A percentile compares a stretch with the other conserved stretches of the same genome.
phyloP scores from a whole-genome alignment of 129 eudicot species.

The Sambucus nigra region DNA sequence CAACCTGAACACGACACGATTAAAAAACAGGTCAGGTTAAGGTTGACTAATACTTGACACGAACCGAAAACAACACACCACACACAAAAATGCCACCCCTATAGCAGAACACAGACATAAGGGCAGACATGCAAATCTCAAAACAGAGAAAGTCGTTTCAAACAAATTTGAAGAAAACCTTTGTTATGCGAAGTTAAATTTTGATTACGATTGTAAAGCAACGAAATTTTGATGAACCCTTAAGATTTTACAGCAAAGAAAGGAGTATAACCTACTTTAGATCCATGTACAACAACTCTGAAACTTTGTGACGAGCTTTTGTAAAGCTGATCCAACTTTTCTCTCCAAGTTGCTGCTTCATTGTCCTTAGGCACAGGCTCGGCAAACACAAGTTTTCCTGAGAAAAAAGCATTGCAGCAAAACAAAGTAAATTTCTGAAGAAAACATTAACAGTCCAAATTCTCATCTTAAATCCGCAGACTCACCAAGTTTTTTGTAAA shows the following conservation, averaged over 20 bases:
- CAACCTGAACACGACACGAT: no score
- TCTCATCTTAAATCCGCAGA: constrained; percentile 2
- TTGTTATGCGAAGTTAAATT: not conserved
- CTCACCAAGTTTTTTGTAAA: constrained; percentile 93
- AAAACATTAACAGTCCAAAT: not conserved
- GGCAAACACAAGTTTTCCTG: constrained; percentile 97
- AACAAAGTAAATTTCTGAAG: not conserved
- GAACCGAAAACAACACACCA: no score
- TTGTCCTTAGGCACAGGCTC: constrained; percentile 94
- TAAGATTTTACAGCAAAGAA: not conserved
- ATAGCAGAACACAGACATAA: no score
- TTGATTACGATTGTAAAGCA: not conserved
- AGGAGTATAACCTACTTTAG: constrained; percentile 57
- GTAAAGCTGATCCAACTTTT: constrained; percentile 90
- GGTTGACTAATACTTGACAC: no score
- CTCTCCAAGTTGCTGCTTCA: constrained; percentile 99
- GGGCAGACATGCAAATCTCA: no score
- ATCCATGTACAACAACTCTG: constrained; percentile 99
- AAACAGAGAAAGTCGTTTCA: no score
- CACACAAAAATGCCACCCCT: no score
- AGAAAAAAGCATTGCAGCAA: constrained; percentile 9
- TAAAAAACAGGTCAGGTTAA: no score
- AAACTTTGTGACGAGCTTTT: constrained; percentile 98
- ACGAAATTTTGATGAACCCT: not conserved
- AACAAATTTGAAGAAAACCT: not conserved